Percentiles rank a stretch among this genome's conserved stretches.
Conservation (phyloP, 495 filamentous ascomycete species). For the Aspergillus incahuasiensis region DNA sequence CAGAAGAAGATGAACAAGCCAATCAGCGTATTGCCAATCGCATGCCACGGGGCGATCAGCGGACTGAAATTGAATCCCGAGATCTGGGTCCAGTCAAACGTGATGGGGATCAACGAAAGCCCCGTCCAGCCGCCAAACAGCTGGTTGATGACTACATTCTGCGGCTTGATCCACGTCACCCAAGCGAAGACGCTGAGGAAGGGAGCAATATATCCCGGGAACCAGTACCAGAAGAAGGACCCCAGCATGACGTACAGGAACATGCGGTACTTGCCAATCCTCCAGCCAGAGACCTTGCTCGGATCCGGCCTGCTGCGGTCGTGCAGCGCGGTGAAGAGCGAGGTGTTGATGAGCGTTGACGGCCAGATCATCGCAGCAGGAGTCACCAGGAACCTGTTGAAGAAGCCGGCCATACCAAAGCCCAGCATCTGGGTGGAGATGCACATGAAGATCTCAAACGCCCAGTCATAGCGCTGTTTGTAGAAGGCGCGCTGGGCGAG, state of each 20-base stretch:
- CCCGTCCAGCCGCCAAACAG: slow-evolving; percentile 59
- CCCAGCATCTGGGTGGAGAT: slow-evolving; percentile 69
- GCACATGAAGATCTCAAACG: slow-evolving; percentile 62
- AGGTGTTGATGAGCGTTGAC: slow-evolving; percentile 55
- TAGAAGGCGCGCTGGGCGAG: slow-evolving; percentile 65
- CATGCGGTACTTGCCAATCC: slow-evolving; percentile 57
- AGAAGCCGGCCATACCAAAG: slow-evolving; percentile 68
- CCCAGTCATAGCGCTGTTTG: slow-evolving; percentile 59
- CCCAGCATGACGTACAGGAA: slow-evolving; percentile 57
- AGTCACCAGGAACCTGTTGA: slow-evolving; percentile 56
- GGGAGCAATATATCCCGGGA: slow-evolving; percentile 45
- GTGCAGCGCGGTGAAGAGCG: slow-evolving; percentile 68
- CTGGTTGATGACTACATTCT: slow-evolving; percentile 49
- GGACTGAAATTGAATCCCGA: slow-evolving; percentile 62
- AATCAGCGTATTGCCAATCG: slow-evolving; percentile 54
- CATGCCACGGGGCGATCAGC: slow-evolving; percentile 65
- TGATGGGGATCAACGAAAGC: slow-evolving; percentile 56
- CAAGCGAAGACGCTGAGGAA: slow-evolving; percentile 46
- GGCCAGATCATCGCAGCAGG: slow-evolving; percentile 75
- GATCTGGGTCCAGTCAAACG: slow-evolving; percentile 67
- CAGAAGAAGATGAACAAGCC: slow-evolving; percentile 51
- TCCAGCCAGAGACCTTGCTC: slow-evolving; percentile 57
- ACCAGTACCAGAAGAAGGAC: slow-evolving; percentile 61
- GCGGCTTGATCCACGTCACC: slow-evolving; percentile 48
- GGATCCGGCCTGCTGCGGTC: slow-evolving; percentile 58